These are phyloP conservation scores for Aspergillus proliferans DNA, from an alignment of 2,329 filamentous ascomycete species.

Conservation along the genomic window DNA sequence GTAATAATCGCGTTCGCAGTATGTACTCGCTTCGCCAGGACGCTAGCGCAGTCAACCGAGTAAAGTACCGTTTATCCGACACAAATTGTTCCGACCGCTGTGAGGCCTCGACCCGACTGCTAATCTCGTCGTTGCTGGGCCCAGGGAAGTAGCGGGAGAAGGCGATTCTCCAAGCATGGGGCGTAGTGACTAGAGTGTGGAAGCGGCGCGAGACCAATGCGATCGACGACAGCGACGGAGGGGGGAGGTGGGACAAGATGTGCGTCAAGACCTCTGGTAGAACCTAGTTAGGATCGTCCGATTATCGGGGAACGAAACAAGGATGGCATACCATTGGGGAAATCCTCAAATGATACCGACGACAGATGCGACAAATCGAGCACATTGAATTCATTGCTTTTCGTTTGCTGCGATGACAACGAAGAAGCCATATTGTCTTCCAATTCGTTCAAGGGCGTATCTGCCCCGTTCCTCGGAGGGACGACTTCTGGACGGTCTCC, in stretches of 20 bases:
- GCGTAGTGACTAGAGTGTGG: slow-evolving; percentile 77
- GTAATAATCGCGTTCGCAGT: slow-evolving; percentile 72
- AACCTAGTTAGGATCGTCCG: slow-evolving; percentile 8
- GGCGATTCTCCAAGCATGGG: slow-evolving; percentile 88
- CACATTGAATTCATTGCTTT: slow-evolving; percentile 46
- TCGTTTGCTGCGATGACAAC: slow-evolving; percentile 38
- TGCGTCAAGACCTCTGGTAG: slow-evolving; percentile 80
- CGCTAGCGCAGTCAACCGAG: slow-evolving; percentile 72
- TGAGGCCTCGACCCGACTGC: slow-evolving; percentile 38
- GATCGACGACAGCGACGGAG: slow-evolving; percentile 73
- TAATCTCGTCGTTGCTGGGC: slow-evolving; percentile 51
- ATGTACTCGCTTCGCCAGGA: slow-evolving; percentile 97
- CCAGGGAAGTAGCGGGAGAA: slow-evolving; percentile 88
- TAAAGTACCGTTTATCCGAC: slow-evolving; percentile 72
- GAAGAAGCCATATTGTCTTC: slow-evolving; percentile 23
- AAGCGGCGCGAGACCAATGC: slow-evolving; percentile 84
- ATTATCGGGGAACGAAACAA: not conserved
- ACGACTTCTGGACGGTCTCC: slow-evolving; percentile 24
- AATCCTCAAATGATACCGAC: slow-evolving; percentile 48
- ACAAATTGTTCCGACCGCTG: slow-evolving; percentile 52
- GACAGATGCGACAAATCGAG: slow-evolving; percentile 40
- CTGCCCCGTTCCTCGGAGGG: slow-evolving; percentile 15
- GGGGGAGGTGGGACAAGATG: slow-evolving; percentile 81
- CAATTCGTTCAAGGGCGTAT: slow-evolving; percentile 24
- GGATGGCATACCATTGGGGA: slow-evolving; percentile 68